Evolutionary conservation across 2,329 filamentous ascomycete species (phyloP).

Genomic region (Hymenoscyphus linearis): DNA sequence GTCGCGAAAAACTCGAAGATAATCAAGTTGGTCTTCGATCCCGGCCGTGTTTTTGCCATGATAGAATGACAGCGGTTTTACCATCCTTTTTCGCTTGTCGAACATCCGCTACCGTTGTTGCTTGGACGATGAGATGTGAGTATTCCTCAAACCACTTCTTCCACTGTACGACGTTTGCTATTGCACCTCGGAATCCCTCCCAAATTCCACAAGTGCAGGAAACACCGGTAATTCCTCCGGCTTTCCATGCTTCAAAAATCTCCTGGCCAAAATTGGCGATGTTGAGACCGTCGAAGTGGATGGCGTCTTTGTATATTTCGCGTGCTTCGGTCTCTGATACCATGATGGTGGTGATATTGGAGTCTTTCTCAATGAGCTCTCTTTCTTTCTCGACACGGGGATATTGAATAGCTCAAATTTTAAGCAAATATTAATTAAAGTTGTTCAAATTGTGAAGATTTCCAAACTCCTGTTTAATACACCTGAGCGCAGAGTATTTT

Average conservation of each 20-base stretch:
- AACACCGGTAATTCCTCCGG: slow-evolving; percentile 34
- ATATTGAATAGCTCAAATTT: neutral
- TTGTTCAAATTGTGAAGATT: neutral
- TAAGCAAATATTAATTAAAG: neutral
- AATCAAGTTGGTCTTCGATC: slow-evolving; percentile 37
- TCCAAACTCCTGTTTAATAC: neutral
- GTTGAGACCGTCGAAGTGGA: slow-evolving; percentile 39
- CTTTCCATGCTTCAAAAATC: slow-evolving; percentile 34
- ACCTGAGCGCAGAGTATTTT: neutral
- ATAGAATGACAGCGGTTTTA: slow-evolving; percentile 36
- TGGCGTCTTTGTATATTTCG: slow-evolving; percentile 33
- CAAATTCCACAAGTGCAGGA: slow-evolving; percentile 38
- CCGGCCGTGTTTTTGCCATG: slow-evolving; percentile 40
- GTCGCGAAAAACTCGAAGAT: slow-evolving; percentile 37
- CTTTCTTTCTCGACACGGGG: too few relatives aligned
- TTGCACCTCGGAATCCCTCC: slow-evolving; percentile 36
- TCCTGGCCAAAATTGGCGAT: slow-evolving; percentile 37
- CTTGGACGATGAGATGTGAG: slow-evolving; percentile 36
- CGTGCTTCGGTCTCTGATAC: slow-evolving; percentile 29
- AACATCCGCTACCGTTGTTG: slow-evolving; percentile 34
- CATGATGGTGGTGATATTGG: slow-evolving; percentile 24
- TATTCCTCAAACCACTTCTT: slow-evolving; percentile 40
- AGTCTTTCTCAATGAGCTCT: neutral
- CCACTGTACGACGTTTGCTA: slow-evolving; percentile 38
- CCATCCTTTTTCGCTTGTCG: slow-evolving; percentile 34